Percentiles rank a stretch among this genome's conserved stretches.
Conservation (phyloP, 1,284 basidiomycete genomes). For the Retiboletus flavoniger region DNA sequence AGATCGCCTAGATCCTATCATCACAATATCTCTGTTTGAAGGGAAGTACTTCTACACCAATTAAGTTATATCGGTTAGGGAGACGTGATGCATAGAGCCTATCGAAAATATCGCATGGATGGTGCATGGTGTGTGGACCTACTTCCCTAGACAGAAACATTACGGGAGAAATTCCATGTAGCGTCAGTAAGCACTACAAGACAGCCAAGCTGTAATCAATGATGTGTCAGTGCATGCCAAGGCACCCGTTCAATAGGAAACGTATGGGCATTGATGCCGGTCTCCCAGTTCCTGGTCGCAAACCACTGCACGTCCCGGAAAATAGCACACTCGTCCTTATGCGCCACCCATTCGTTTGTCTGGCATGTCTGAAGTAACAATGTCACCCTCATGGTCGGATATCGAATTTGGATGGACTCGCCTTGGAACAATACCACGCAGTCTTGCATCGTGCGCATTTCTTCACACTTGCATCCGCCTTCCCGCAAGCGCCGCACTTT, state of each 20-base stretch:
- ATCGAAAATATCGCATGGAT: slow-evolving; percentile 3
- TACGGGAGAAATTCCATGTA: not conserved
- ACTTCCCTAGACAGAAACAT: not conserved
- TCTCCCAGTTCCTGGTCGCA: slow-evolving; percentile 31
- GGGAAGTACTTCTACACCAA: not conserved
- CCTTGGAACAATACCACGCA: slow-evolving; percentile 34
- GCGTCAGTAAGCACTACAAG: not conserved
- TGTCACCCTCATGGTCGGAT: slow-evolving; percentile 7
- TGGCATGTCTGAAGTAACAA: slow-evolving; percentile 24
- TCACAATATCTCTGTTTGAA: slow-evolving; percentile 7
- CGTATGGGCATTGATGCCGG: slow-evolving; percentile 8
- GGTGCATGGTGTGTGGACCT: slow-evolving; percentile 2
- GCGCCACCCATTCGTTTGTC: slow-evolving; percentile 21
- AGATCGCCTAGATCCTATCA: slow-evolving; percentile 10
- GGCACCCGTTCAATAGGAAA: slow-evolving; percentile 23
- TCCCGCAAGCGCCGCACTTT: slow-evolving; percentile 27
- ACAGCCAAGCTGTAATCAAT: slow-evolving; percentile 8
- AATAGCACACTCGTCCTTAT: slow-evolving; percentile 25
- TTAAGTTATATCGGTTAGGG: slow-evolving; percentile 1
- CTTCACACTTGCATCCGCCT: slow-evolving; percentile 21
- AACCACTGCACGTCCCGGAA: slow-evolving; percentile 34
- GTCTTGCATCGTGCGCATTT: slow-evolving; percentile 31
- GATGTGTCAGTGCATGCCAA: slow-evolving; percentile 14
- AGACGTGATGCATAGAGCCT: not conserved
- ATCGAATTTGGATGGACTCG: slow-evolving; percentile 5